phyloP scores from a whole-genome alignment of 768 basidiomycete genomes.

The Grammothele lineata region DNA sequence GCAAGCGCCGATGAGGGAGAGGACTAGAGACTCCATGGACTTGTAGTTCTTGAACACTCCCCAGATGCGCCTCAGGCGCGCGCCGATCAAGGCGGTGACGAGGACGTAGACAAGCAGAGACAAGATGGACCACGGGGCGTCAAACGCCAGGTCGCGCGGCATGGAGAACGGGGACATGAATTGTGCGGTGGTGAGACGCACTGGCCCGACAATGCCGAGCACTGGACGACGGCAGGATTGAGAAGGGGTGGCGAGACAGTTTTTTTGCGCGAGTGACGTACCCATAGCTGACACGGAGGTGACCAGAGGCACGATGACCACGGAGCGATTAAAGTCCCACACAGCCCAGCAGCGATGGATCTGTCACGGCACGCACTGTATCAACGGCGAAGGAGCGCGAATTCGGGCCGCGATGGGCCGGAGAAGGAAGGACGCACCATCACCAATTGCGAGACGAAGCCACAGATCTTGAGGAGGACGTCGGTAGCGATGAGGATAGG shows the following conservation, averaged over 20 bases:
- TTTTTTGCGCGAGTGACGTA: slow-evolving; percentile 1
- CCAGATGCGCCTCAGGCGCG: slow-evolving; percentile 5
- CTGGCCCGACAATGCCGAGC: slow-evolving; percentile 3
- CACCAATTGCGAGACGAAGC: slow-evolving; percentile 7
- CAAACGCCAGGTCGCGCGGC: slow-evolving; percentile 4
- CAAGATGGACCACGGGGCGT: slow-evolving; percentile 4
- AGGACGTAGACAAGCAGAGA: slow-evolving; percentile 3
- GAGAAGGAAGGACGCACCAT: slow-evolving; percentile 1
- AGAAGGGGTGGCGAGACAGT: neutral
- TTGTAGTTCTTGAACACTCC: neutral
- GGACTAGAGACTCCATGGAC: slow-evolving; percentile 2
- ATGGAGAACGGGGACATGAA: slow-evolving; percentile 11
- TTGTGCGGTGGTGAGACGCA: neutral
- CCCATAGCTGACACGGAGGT: slow-evolving; percentile 4
- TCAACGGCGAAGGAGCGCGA: too few relatives aligned
- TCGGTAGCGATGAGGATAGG: neutral
- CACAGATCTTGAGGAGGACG: slow-evolving; percentile 1
- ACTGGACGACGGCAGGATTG: neutral
- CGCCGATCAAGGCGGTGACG: slow-evolving; percentile 5
- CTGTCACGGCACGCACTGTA: neutral
- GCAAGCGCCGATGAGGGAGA: neutral
- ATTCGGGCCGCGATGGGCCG: too few relatives aligned
- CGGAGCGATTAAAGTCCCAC: slow-evolving; percentile 2
- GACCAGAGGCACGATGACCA: slow-evolving; percentile 3
- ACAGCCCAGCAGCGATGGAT: slow-evolving; percentile 15